Percentiles rank a stretch among this genome's conserved stretches.
Evolutionary conservation across 2,329 filamentous ascomycete species (phyloP).

Genomic region (Bipolaris bicolor): DNA sequence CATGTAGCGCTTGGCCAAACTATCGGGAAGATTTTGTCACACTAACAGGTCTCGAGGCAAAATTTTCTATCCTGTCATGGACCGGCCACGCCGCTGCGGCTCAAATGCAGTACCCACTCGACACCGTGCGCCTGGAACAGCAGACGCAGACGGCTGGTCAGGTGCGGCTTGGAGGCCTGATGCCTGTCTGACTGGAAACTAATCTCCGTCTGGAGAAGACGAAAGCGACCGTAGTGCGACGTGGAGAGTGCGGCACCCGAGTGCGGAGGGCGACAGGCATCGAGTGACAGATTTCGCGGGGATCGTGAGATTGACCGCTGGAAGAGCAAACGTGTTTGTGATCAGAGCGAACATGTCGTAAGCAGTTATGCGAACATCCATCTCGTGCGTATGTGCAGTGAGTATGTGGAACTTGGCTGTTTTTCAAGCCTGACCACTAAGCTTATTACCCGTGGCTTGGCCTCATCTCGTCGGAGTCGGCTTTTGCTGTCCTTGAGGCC

Average conservation of each 20-base stretch:
- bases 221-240: not conserved
- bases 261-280: not conserved
- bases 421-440: conserved; percentile 6
- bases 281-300: not conserved
- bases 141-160: conserved; percentile 4
- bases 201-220: conserved; percentile 1
- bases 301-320: not conserved
- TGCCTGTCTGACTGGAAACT: not conserved
- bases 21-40: conserved; percentile 30
- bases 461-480: conserved; percentile 1
- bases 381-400: too few relatives aligned
- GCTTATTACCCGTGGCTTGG: conserved; percentile 8
- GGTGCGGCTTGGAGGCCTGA: conserved; percentile 1
- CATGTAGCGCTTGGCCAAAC: conserved; percentile 26
- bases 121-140: conserved; percentile 2
- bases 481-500: not conserved
- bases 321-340: not conserved
- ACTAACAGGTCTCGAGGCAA: conserved; percentile 13
- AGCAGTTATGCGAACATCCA: not conserved
- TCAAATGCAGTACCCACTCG: conserved; percentile 8
- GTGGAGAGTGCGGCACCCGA: conserved; percentile 1
- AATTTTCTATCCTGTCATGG: conserved; percentile 3
- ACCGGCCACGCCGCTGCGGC: conserved; percentile 13
- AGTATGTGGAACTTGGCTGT: conserved; percentile 4
- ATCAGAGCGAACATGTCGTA: not conserved